These are phyloP conservation scores for Noccaea caerulescens DNA, from an alignment of 345 rosid species.

Conservation along the genomic window DNA sequence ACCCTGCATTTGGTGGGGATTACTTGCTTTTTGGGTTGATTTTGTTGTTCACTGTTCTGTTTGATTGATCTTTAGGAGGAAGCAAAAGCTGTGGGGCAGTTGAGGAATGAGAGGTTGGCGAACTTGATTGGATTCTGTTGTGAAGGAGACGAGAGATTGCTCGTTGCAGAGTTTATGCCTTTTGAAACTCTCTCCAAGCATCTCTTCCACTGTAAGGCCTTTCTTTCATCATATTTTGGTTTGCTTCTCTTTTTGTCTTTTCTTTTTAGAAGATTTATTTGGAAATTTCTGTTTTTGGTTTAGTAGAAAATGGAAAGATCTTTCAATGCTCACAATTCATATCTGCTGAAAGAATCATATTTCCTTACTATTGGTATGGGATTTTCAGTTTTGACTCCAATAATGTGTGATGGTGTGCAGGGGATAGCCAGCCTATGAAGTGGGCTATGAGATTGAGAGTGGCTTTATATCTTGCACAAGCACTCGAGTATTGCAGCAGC, in stretches of 20 bases:
- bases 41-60: constrained; percentile 31
- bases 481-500: constrained; percentile 75
- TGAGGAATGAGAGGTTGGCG: constrained; percentile 71
- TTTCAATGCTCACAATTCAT: background rate
- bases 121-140: constrained; percentile 83
- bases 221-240: constrained; percentile 2
- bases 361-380: constrained; percentile 1
- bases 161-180: constrained; percentile 88
- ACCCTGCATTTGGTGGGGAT: constrained; percentile 7
- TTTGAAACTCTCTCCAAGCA: constrained; percentile 86
- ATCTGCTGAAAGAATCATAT: constrained; percentile 3
- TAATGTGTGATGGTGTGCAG: constrained; percentile 45
- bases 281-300: constrained; percentile 25
- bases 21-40: background rate
- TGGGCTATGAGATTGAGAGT: constrained; percentile 93
- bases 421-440: constrained; percentile 90
- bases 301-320: constrained; percentile 8
- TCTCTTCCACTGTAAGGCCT: constrained; percentile 74
- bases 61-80: constrained; percentile 61
- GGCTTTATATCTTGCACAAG: constrained; percentile 79
- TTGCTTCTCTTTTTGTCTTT: background rate
- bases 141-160: constrained; percentile 81
- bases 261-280: constrained; percentile 3
- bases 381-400: constrained; percentile 1
- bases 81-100: constrained; percentile 74